These are phyloP conservation scores for Talaromyces atroroseus DNA, from an alignment of 2,329 filamentous ascomycete genomes.

Conservation along the genomic window DNA sequence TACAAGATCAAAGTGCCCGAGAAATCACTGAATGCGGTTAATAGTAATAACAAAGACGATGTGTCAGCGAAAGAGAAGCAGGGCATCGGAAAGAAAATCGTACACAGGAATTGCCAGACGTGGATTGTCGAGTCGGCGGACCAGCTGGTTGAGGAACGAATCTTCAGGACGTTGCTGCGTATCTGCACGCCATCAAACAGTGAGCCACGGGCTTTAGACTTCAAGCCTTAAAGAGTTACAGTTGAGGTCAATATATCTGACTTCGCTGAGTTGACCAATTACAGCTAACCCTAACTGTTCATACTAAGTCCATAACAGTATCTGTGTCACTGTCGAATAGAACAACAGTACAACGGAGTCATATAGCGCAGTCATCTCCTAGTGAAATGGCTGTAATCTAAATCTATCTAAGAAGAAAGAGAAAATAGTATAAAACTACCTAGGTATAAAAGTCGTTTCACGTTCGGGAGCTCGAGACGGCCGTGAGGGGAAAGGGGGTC, in stretches of 20 bases:
- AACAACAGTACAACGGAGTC: not conserved
- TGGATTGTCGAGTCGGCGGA: slow-evolving; percentile 33
- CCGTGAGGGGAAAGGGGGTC: not conserved
- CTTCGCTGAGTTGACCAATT: too few relatives aligned
- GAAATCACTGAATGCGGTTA: slow-evolving; percentile 14
- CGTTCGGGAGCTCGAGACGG: slow-evolving; percentile 7
- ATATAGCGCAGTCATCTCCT: slow-evolving; percentile 8
- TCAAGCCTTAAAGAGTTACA: too few relatives aligned
- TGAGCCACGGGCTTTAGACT: not conserved
- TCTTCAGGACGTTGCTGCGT: slow-evolving; percentile 23
- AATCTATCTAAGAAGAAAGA: slow-evolving; percentile 11
- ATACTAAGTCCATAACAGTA: slow-evolving; percentile 9
- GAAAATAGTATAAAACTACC: not conserved
- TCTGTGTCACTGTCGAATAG: not conserved
- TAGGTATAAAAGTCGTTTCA: not conserved
- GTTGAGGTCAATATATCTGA: too few relatives aligned
- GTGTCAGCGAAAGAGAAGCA: slow-evolving; percentile 6
- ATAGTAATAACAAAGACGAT: not conserved
- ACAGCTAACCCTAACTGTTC: not conserved
- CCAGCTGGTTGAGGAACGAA: slow-evolving; percentile 23
- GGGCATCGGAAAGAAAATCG: slow-evolving; percentile 16
- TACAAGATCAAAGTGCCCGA: slow-evolving; percentile 11
- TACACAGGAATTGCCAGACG: slow-evolving; percentile 32
- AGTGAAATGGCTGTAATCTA: slow-evolving; percentile 9
- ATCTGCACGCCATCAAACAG: slow-evolving; percentile 23